Evolutionary conservation across 345 rosid genomes (phyloP), one percentile per base, ranked within the genome.

Genomic region (Linum trigynum): DNA sequence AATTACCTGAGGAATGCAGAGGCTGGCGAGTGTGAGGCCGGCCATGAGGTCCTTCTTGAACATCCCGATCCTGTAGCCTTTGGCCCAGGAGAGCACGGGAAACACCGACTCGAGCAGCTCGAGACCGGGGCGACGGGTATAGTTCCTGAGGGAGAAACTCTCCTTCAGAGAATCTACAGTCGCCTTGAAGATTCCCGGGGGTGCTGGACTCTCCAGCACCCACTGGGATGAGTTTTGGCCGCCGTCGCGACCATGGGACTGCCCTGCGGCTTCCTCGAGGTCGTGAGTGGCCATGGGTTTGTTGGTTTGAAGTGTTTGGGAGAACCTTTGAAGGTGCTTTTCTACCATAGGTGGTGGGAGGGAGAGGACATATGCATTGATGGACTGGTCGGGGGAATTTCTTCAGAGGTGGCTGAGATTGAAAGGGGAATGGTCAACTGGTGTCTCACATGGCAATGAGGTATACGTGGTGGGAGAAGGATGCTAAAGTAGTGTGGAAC

Each of bases 1-100:
- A 55, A 40, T 41, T 74, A 91, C 98, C 85, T 89, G 98, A 10
- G 98, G 98, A 74, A 90, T 92, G 86, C 97, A 82, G 65, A 92
- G 94, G 78, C 98, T 92, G 38, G 98, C 97, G 7, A 92, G 96
- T 64, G 98, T 92, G 56, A 92, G 77, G 64, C 97, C 97, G 2
- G 94, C 92, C 82, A 92, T 53, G 51, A 92, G 71, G 61, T 92
- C 98, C 37, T 72, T 83, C 83, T 84, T 92, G 80, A 92, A 83
- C 67, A 81, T 79, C 0, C 78, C 57, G 9, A 71, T 65, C 37
- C 80, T 82, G 67, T 90, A 90, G 68, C 78, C 70, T 71, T 74
- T 65, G 61, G 84, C 71, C 97, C 97, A 92, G 48, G 72, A 62
- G 55, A 92, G 79, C 65, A 87, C 78, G 36, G 98, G 97, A 76